Evolutionary conservation across 352 stramenopile species (phyloP).

Genomic region (Hyphochytrium catenoides): DNA sequence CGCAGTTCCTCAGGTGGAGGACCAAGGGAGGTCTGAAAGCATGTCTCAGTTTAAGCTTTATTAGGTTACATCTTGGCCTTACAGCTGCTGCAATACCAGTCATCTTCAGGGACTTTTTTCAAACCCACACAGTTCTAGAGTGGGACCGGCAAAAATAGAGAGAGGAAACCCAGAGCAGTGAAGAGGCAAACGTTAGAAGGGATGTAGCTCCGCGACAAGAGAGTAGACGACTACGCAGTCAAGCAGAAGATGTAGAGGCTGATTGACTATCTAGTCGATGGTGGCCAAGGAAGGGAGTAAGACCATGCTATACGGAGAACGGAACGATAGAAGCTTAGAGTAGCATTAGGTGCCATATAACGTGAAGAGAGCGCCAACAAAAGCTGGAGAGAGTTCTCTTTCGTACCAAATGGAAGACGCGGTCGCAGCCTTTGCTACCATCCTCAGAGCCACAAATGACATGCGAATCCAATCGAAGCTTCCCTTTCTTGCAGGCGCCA

Average conservation of each 20-base stretch:
- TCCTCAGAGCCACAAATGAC: constrained; percentile 68
- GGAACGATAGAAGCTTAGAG: background rate
- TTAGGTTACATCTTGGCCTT: constrained; percentile 3
- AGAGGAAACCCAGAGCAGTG: too few species aligned
- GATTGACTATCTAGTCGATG: too few species aligned
- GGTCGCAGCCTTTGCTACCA: constrained; percentile 49
- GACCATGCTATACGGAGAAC: background rate
- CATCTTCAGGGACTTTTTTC: constrained; percentile 35
- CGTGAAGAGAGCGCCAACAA: background rate
- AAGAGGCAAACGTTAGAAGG: too few species aligned
- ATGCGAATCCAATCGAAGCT: constrained; percentile 60
- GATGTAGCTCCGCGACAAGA: too few species aligned
- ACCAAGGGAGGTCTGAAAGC: too few species aligned
- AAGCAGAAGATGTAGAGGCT: too few species aligned
- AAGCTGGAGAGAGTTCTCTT: background rate
- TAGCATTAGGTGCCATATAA: background rate
- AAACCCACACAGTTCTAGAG: constrained; percentile 62
- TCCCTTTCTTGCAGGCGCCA: constrained; percentile 50
- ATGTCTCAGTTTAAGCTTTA: background rate
- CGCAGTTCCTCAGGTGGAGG: too few species aligned
- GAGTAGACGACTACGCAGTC: too few species aligned
- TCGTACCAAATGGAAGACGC: constrained; percentile 58
- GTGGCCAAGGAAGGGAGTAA: constrained; percentile 3
- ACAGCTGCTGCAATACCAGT: constrained; percentile 48
- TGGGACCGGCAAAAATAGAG: too few species aligned